Conservation (phyloP, 1,284 basidiomycete genomes). For the Pseudozyma sp. region DNA sequence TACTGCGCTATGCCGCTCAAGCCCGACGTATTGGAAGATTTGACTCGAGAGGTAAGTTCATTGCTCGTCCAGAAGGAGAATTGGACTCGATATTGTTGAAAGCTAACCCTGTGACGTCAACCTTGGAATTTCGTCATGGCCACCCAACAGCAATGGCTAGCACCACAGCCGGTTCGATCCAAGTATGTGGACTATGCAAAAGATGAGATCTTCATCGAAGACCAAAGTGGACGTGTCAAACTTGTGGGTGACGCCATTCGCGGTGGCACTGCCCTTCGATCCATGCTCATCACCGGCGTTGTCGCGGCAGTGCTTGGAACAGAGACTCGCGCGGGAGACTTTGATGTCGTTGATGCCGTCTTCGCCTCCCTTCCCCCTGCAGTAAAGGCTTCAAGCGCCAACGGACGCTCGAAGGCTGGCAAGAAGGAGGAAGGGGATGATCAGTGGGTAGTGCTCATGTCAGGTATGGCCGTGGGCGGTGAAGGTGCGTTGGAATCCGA, state of each 20-base stretch:
- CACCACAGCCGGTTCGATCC: constrained; percentile 75
- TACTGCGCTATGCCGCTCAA: constrained; percentile 99
- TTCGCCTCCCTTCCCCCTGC: constrained; percentile 74
- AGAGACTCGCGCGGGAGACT: constrained; percentile 89
- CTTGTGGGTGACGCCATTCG: constrained; percentile 78
- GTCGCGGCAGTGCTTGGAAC: constrained; percentile 89
- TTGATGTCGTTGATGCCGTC: constrained; percentile 92
- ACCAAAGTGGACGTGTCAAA: constrained; percentile 90
- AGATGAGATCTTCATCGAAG: constrained; percentile 90
- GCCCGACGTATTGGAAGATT: constrained; percentile 94
- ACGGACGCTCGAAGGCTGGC: constrained; percentile 6
- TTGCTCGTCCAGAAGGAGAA: not conserved
- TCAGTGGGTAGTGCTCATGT: constrained; percentile 63
- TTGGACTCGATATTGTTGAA: not conserved
- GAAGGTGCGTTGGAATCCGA: constrained; percentile 57
- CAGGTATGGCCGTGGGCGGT: constrained; percentile 72
- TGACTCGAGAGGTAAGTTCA: constrained; percentile 82
- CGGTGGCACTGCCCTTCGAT: constrained; percentile 35
- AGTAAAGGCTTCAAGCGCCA: not conserved
- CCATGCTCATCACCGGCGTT: constrained; percentile 71
- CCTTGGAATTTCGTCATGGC: not conserved
- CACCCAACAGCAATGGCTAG: constrained; percentile 82
- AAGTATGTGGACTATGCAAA: constrained; percentile 75
- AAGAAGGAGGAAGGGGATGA: constrained; percentile 10
- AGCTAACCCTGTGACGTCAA: not conserved